Percentiles rank a stretch among this genome's conserved stretches.
These are phyloP conservation scores for Myxozyma monticola DNA, from an alignment of 805 yeast genomes.

Conservation along the genomic window DNA sequence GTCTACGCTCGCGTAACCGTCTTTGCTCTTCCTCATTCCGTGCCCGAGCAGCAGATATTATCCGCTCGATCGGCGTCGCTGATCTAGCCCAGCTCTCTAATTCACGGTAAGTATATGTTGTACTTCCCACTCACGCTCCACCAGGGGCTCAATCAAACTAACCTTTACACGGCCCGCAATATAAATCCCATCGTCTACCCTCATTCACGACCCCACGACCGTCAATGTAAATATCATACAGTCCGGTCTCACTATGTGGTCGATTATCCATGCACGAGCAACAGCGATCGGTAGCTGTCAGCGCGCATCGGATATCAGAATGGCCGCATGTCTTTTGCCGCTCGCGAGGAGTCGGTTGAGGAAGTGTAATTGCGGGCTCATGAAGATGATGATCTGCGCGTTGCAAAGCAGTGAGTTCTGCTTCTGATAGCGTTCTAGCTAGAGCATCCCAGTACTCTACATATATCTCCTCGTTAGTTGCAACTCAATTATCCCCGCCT, in stretches of 20 bases:
- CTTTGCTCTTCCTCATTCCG: conserved; percentile 1
- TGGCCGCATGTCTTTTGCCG: conserved; percentile 17
- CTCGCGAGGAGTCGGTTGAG: background rate
- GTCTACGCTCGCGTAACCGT: conserved; percentile 1
- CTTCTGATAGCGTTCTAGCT: background rate
- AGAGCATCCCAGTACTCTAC: no score
- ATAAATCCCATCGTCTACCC: conserved; percentile 23
- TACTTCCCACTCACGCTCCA: background rate
- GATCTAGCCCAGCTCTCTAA: background rate
- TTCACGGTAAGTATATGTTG: background rate
- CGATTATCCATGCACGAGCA: conserved; percentile 21
- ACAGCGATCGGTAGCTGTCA: conserved; percentile 6
- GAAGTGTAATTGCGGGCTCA: background rate
- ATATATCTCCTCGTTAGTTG: no score
- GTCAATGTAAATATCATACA: conserved; percentile 22
- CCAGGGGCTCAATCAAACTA: background rate
- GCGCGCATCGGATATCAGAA: conserved; percentile 5
- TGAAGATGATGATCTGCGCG: background rate
- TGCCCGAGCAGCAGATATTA: background rate
- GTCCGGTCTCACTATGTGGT: conserved; percentile 4
- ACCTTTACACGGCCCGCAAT: conserved; percentile 22
- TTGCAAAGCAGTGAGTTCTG: background rate
- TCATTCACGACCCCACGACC: conserved; percentile 26
- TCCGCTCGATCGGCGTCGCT: background rate
- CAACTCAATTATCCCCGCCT: no score